Evolutionary conservation across 768 basidiomycete species (phyloP).

Genomic region (Russula ochroleuca): DNA sequence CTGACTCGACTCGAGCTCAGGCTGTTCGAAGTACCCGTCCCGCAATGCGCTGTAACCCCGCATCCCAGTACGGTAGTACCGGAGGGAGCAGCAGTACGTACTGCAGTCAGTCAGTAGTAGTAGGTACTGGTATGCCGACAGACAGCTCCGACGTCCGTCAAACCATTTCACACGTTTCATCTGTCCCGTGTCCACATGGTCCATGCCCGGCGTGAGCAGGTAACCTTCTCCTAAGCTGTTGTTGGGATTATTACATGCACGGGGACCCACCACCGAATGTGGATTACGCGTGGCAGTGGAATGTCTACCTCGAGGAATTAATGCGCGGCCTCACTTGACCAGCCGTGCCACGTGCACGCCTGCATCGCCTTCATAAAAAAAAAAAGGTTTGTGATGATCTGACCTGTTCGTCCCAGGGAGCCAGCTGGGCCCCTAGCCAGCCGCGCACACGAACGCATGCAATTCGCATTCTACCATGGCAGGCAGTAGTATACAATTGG

Average conservation of each 20-base stretch:
- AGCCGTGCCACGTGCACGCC: neutral
- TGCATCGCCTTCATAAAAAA: neutral
- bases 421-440: neutral
- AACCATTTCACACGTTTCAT: neutral
- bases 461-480: neutral
- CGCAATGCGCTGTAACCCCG: too few species aligned
- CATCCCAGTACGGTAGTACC: too few species aligned
- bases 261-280: neutral
- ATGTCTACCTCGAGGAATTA: slow-evolving; percentile 16
- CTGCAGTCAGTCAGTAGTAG: too few species aligned
- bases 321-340: neutral
- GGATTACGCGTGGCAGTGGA: slow-evolving; percentile 10
- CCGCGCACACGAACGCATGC: neutral
- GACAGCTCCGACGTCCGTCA: neutral
- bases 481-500: neutral
- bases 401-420: too few species aligned
- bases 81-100: too few species aligned
- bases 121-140: too few species aligned
- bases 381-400: too few species aligned
- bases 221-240: slow-evolving; percentile 5
- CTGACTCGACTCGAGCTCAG: too few species aligned
- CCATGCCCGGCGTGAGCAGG: neutral
- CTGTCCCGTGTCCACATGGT: neutral
- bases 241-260: slow-evolving; percentile 1
- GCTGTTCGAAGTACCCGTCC: too few species aligned